These are phyloP conservation scores for Clitocybe nebularis DNA, from an alignment of 1,284 basidiomycete species.

Conservation along the genomic window DNA sequence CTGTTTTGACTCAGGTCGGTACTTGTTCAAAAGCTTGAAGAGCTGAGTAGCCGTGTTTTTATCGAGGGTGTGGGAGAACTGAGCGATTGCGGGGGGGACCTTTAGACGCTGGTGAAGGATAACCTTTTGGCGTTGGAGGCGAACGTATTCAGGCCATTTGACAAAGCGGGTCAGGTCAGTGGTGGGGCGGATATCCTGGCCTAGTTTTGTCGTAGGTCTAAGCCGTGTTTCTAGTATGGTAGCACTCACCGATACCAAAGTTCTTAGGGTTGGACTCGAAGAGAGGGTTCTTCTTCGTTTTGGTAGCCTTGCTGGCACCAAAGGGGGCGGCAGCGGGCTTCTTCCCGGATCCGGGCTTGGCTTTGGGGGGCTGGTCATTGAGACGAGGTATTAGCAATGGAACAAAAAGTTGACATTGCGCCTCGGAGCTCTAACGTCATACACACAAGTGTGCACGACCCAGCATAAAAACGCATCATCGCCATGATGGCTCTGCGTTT, in stretches of 20 bases:
- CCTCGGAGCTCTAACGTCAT: constrained; percentile 73
- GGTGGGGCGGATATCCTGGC: constrained; percentile 91
- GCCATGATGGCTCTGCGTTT: constrained; percentile 25
- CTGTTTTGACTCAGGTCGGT: constrained; percentile 90
- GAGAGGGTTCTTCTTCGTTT: constrained; percentile 89
- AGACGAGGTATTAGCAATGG: constrained; percentile 66
- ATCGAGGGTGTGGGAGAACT: constrained; percentile 97
- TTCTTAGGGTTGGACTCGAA: constrained; percentile 90
- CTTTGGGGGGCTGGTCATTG: constrained; percentile 84
- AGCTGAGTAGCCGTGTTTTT: constrained; percentile 99
- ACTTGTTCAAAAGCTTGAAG: constrained; percentile 98
- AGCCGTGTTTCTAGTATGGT: background rate
- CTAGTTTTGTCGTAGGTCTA: constrained; percentile 38
- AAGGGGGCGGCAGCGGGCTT: constrained; percentile 78
- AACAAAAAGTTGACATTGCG: constrained; percentile 35
- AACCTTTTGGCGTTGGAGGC: constrained; percentile 97
- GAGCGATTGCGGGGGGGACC: constrained; percentile 97
- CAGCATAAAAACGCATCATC: constrained; percentile 43
- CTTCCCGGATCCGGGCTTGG: constrained; percentile 67
- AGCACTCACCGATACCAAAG: constrained; percentile 87
- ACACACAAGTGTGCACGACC: constrained; percentile 32
- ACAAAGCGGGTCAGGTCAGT: constrained; percentile 96
- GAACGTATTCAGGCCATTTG: constrained; percentile 99
- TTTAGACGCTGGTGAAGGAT: constrained; percentile 98
- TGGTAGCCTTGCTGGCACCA: constrained; percentile 69